Percentiles rank a stretch among this genome's conserved stretches.
These are phyloP conservation scores for Paramecium sexaurelia DNA, from an alignment of 73 alveolate species.

Conservation along the genomic window DNA sequence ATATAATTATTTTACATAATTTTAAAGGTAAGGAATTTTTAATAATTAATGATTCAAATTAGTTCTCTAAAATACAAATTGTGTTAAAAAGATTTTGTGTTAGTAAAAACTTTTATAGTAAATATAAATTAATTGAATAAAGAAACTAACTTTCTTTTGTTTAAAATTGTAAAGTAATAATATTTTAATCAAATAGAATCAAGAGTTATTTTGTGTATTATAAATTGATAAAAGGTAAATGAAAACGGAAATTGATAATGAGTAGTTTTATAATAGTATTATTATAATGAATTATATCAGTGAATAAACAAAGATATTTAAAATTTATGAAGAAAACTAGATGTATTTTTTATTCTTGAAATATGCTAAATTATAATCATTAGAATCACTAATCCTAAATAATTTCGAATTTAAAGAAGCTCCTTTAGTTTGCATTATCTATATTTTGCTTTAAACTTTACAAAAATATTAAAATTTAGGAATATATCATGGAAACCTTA, in stretches of 20 bases:
- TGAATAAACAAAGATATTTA: background rate
- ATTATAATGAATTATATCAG: background rate
- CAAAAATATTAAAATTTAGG: slow-evolving; percentile 7
- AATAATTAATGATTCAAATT: background rate
- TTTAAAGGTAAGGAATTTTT: background rate
- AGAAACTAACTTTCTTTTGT: background rate
- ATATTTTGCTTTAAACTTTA: background rate
- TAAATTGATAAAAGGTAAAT: background rate
- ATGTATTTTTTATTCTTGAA: background rate
- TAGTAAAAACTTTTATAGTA: background rate
- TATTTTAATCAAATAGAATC: background rate
- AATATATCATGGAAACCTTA: slow-evolving; percentile 19
- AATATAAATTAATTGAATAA: background rate
- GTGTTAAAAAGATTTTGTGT: background rate
- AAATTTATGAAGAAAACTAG: background rate
- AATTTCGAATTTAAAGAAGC: slow-evolving; percentile 19
- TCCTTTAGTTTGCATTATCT: background rate
- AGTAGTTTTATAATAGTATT: background rate
- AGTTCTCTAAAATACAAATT: background rate
- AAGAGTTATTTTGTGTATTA: background rate
- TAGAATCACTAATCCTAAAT: background rate
- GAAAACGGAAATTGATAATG: background rate
- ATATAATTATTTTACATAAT: background rate
- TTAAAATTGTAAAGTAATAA: background rate
- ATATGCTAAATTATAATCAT: background rate